Evolutionary conservation across 148 eudicot species (phyloP).

Genomic region (Rhododendron griersonianum): DNA sequence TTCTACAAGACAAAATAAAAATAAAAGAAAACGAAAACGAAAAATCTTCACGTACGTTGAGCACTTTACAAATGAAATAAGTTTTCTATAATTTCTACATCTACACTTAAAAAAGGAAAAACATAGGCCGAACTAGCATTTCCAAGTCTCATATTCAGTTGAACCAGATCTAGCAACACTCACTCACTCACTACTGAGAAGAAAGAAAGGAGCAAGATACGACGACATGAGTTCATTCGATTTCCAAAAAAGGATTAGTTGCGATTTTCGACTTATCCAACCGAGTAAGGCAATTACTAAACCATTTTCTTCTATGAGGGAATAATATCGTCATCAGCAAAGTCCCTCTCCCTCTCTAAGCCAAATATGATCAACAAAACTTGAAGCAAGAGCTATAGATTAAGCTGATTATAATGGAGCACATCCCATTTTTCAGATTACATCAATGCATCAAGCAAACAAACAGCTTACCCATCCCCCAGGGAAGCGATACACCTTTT

Average conservation of each 20-base stretch:
- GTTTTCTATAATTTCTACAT: background rate
- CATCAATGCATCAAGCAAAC: constrained; percentile 5
- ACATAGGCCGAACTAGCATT: background rate
- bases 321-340: background rate
- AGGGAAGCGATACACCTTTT: background rate
- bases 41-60: background rate
- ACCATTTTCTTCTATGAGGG: background rate
- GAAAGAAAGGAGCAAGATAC: no score
- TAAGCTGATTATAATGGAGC: background rate
- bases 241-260: no score
- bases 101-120: background rate
- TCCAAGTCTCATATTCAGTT: no score
- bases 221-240: no score
- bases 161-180: no score
- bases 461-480: background rate
- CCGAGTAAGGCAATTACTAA: background rate
- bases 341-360: background rate
- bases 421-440: background rate
- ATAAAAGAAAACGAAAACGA: background rate
- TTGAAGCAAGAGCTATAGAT: background rate
- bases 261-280: background rate
- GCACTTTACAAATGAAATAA: background rate
- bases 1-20: background rate
- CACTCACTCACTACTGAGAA: no score
- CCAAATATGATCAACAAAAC: background rate